Conservation (phyloP, 2,329 filamentous ascomycete species). For the Chaetomiaceae sp. region DNA sequence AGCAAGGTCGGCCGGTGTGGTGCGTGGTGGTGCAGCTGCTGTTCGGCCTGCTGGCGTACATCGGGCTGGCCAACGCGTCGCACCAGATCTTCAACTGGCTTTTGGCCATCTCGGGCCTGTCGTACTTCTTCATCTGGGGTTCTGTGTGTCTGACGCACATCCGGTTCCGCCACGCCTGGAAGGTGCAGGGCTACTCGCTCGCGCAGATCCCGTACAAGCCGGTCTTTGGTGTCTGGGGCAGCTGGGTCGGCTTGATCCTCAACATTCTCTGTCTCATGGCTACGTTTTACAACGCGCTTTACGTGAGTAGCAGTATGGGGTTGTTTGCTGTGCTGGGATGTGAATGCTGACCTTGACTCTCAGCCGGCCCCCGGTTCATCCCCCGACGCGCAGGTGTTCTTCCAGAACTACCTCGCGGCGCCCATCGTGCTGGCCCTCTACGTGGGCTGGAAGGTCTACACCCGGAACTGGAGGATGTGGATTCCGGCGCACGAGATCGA, state of each 20-base stretch:
- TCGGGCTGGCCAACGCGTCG: constrained; percentile 38
- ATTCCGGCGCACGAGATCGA: constrained; percentile 55
- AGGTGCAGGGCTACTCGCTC: constrained; percentile 47
- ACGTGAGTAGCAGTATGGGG: constrained; percentile 29
- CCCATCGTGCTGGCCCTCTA: constrained; percentile 54
- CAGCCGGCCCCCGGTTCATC: constrained; percentile 31
- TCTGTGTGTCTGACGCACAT: constrained; percentile 61
- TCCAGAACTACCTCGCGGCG: constrained; percentile 51
- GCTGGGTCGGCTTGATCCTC: constrained; percentile 60
- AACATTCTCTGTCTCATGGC: constrained; percentile 64
- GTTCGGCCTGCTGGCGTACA: constrained; percentile 55
- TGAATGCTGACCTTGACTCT: background rate
- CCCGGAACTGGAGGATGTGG: constrained; percentile 48
- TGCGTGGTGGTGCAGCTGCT: constrained; percentile 46
- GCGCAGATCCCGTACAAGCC: constrained; percentile 44
- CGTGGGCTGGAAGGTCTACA: constrained; percentile 58
- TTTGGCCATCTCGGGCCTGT: constrained; percentile 64
- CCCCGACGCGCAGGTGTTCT: constrained; percentile 46
- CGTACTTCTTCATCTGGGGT: constrained; percentile 70
- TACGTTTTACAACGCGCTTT: constrained; percentile 65
- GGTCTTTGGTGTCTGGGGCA: constrained; percentile 56
- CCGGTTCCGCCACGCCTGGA: constrained; percentile 58
- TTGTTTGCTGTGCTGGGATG: background rate
- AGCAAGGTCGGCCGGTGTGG: constrained; percentile 52
- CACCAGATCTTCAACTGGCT: constrained; percentile 58